A percentile compares a stretch with the other conserved stretches of the same genome.
phyloP scores from a whole-genome alignment of 2,329 filamentous ascomycete genomes.

The Fusarium sp. region DNA sequence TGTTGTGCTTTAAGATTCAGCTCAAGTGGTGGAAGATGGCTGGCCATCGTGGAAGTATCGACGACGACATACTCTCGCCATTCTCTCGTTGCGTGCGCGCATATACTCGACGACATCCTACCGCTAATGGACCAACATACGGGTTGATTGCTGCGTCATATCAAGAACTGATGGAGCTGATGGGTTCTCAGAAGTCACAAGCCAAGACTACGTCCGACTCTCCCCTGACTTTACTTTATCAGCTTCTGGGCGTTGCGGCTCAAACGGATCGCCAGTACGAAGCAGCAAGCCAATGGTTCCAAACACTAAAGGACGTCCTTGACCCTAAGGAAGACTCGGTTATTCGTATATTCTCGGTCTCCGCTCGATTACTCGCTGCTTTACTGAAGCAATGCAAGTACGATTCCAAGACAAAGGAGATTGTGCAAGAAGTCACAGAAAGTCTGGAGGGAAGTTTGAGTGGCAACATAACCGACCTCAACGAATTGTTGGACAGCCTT shows the following conservation, averaged over 20 bases:
- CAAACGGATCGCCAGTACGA: slow-evolving; percentile 58
- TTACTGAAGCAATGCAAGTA: slow-evolving; percentile 59
- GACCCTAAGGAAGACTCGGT: slow-evolving; percentile 57
- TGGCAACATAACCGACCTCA: slow-evolving; percentile 68
- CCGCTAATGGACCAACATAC: slow-evolving; percentile 53
- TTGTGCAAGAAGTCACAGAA: slow-evolving; percentile 62
- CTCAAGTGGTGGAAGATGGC: slow-evolving; percentile 74
- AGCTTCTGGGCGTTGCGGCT: slow-evolving; percentile 63
- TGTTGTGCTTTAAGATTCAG: slow-evolving; percentile 69
- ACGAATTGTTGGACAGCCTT: slow-evolving; percentile 69
- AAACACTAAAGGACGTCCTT: slow-evolving; percentile 56
- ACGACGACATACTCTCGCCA: slow-evolving; percentile 74
- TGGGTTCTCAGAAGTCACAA: slow-evolving; percentile 51
- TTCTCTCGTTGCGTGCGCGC: slow-evolving; percentile 71
- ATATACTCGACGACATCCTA: slow-evolving; percentile 65
- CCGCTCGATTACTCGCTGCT: slow-evolving; percentile 66
- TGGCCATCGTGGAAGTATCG: slow-evolving; percentile 67
- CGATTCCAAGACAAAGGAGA: slow-evolving; percentile 53
- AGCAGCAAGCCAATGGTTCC: slow-evolving; percentile 67
- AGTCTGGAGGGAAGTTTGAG: slow-evolving; percentile 69
- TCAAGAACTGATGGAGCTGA: slow-evolving; percentile 46
- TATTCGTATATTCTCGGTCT: slow-evolving; percentile 62
- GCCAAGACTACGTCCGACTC: slow-evolving; percentile 54
- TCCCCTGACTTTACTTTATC: slow-evolving; percentile 61
- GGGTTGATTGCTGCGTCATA: slow-evolving; percentile 50